These are phyloP conservation scores for Triticum urartu DNA, from an alignment of 176 grass and related monocot genomes.

Conservation along the genomic window DNA sequence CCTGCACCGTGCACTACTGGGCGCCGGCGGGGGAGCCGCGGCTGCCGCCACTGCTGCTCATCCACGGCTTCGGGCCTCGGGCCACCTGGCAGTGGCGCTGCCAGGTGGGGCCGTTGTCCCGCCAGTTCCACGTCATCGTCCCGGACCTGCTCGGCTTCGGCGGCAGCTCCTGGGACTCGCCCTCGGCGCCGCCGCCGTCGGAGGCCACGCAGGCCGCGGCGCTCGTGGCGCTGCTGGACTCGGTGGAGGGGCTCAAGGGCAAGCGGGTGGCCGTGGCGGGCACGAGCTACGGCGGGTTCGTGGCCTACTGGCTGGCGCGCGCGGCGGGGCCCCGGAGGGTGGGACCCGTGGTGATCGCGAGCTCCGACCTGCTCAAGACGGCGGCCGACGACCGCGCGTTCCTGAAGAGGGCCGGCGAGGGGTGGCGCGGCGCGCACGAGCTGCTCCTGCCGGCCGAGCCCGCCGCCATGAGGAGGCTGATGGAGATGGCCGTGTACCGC, in stretches of 20 bases:
- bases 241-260: slow-evolving; percentile 12
- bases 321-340: slow-evolving; percentile 34
- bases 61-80: slow-evolving; percentile 61
- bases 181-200: slow-evolving; percentile 30
- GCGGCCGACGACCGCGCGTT: slow-evolving; percentile 45
- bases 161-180: slow-evolving; percentile 26
- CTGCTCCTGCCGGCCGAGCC: slow-evolving; percentile 43
- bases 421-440: slow-evolving; percentile 16
- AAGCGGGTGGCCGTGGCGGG: slow-evolving; percentile 47
- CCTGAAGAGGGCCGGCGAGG: slow-evolving; percentile 30
- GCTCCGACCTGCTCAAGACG: slow-evolving; percentile 67
- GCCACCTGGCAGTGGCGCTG: slow-evolving; percentile 66
- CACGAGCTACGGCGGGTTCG: slow-evolving; percentile 76
- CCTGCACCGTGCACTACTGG: slow-evolving; percentile 19
- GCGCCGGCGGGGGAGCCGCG: slow-evolving; percentile 13
- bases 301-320: slow-evolving; percentile 58
- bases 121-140: slow-evolving; percentile 60
- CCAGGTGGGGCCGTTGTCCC: slow-evolving; percentile 48
- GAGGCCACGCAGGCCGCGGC: slow-evolving; percentile 55
- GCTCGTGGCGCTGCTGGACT: slow-evolving; percentile 44
- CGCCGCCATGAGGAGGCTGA: slow-evolving; percentile 25
- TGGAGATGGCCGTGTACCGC: slow-evolving; percentile 30
- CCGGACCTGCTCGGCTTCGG: slow-evolving; percentile 73
- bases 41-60: slow-evolving; percentile 37
- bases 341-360: slow-evolving; percentile 62